A percentile compares a stretch with the other conserved stretches of the same genome.
These are phyloP conservation scores for Neodidymelliopsis sp. DNA, from an alignment of 2,329 filamentous ascomycete genomes.

Conservation along the genomic window DNA sequence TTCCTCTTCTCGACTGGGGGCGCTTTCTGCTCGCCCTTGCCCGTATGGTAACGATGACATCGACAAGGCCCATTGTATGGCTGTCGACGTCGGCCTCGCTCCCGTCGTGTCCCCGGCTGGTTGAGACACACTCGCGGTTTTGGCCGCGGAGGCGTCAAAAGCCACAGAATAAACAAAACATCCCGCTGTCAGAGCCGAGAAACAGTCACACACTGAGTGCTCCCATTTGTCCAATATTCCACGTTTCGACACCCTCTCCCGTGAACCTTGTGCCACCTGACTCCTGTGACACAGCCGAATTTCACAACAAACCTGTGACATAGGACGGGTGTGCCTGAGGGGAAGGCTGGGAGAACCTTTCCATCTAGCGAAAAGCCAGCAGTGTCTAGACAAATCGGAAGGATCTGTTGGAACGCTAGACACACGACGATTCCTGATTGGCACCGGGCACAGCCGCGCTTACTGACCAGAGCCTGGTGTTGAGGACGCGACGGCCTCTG, in stretches of 20 bases:
- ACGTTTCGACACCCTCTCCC: constrained; percentile 17
- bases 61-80: constrained; percentile 22
- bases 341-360: constrained; percentile 30
- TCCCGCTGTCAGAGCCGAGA: constrained; percentile 25
- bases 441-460: constrained; percentile 27
- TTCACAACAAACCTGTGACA: constrained; percentile 18
- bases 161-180: constrained; percentile 32
- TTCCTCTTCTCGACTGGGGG: constrained; percentile 25
- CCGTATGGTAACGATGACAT: constrained; percentile 32
- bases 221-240: constrained; percentile 16
- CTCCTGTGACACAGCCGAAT: constrained; percentile 5
- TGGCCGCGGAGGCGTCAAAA: constrained; percentile 1
- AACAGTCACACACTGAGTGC: constrained; percentile 24
- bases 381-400: constrained; percentile 38
- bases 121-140: constrained; percentile 11
- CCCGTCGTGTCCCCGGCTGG: constrained; percentile 21
- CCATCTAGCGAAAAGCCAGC: constrained; percentile 27
- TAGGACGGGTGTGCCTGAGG: constrained; percentile 23
- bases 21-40: constrained; percentile 27
- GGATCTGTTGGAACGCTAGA: constrained; percentile 29
- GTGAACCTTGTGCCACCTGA: constrained; percentile 16
- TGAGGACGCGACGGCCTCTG: constrained; percentile 3
- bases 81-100: constrained; percentile 21
- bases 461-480: constrained; percentile 22
- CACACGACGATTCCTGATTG: constrained; percentile 39